Percentiles rank a stretch among this genome's conserved stretches.
phyloP scores from a whole-genome alignment of 1,284 basidiomycete genomes.

The Apiotrichum domesticum region DNA sequence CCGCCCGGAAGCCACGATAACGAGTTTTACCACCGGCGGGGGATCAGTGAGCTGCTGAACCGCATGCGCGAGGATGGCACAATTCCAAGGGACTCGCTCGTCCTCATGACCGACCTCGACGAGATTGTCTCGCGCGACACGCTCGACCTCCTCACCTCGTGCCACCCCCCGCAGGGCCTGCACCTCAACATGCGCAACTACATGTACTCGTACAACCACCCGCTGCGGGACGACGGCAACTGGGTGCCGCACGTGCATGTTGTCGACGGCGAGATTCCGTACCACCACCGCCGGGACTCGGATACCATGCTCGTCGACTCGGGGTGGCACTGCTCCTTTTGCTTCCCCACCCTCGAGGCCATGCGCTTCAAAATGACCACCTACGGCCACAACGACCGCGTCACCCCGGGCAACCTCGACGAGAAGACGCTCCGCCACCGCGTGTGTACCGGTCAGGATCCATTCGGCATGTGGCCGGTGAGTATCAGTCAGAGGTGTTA shows the following conservation, averaged over 20 bases:
- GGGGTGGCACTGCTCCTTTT: constrained; percentile 50
- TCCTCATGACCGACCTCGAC: constrained; percentile 65
- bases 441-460: constrained; percentile 25
- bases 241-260: constrained; percentile 49
- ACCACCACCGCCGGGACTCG: constrained; percentile 37
- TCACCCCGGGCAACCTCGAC: constrained; percentile 14
- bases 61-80: not conserved
- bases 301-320: constrained; percentile 58
- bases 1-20: constrained; percentile 45
- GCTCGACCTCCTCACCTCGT: constrained; percentile 55
- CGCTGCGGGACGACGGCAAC: constrained; percentile 47
- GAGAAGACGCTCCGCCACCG: constrained; percentile 10
- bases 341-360: constrained; percentile 25
- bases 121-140: constrained; percentile 60
- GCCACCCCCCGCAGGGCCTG: constrained; percentile 40
- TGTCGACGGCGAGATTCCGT: constrained; percentile 3
- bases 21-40: constrained; percentile 28
- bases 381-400: constrained; percentile 30
- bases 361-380: constrained; percentile 28
- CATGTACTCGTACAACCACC: constrained; percentile 62
- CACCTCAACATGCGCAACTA: constrained; percentile 58
- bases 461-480: constrained; percentile 31
- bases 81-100: constrained; percentile 36
- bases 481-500: constrained; percentile 5
- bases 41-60: not conserved